Percentiles rank a stretch among this genome's conserved stretches.
Conservation (phyloP, 148 eudicot species). For the Drosera capensis region DNA sequence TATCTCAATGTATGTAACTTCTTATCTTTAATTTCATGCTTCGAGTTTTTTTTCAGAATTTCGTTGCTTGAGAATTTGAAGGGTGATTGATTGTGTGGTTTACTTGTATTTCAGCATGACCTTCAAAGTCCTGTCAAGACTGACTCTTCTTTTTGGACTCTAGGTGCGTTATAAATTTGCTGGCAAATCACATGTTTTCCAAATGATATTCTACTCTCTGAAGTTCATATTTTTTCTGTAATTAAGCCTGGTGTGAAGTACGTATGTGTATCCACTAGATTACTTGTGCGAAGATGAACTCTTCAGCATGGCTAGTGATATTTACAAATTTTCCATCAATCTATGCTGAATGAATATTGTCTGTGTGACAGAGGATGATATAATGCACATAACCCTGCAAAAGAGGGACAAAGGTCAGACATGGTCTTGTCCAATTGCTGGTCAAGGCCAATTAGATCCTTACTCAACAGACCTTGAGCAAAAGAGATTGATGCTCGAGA, state of each 20-base stretch:
- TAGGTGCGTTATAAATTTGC: slow-evolving; percentile 31
- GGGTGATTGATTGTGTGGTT: background rate
- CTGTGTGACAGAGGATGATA: slow-evolving; percentile 61
- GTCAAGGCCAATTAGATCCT: slow-evolving; percentile 86
- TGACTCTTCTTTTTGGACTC: slow-evolving; percentile 84
- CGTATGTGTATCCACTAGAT: no score
- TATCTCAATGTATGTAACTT: slow-evolving; percentile 45
- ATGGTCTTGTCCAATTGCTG: slow-evolving; percentile 84
- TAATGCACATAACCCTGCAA: slow-evolving; percentile 77
- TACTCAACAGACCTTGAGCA: slow-evolving; percentile 66
- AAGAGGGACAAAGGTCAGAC: slow-evolving; percentile 94
- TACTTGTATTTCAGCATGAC: slow-evolving; percentile 37
- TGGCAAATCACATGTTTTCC: no score
- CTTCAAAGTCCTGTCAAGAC: slow-evolving; percentile 63
- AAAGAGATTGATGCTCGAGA: slow-evolving; percentile 89
- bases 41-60: background rate
- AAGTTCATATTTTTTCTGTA: no score
- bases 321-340: background rate
- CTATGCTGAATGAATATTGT: background rate
- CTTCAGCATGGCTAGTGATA: no score
- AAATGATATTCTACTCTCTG: no score
- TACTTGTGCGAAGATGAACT: no score
- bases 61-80: background rate
- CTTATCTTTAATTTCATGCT: background rate
- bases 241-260: no score